Evolutionary conservation across 2,329 filamentous ascomycete genomes (phyloP).

Genomic region (Talaromyces sp.): DNA sequence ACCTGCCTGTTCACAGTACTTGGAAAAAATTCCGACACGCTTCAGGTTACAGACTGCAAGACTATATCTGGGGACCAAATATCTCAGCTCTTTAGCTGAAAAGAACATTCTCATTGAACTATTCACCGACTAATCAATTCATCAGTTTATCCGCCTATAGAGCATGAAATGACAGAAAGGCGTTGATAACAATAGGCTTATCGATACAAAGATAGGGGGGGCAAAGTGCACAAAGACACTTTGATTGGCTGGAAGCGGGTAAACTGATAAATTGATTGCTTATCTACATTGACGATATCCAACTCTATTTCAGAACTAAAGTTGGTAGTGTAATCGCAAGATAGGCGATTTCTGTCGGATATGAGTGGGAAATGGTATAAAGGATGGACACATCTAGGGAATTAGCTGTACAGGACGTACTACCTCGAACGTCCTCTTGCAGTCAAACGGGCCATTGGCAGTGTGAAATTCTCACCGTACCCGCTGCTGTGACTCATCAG

Average conservation of each 20-base stretch:
- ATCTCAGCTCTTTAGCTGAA: not conserved
- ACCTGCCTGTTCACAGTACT: too few species aligned
- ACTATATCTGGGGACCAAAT: not conserved
- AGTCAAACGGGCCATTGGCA: not conserved
- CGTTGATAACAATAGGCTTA: not conserved
- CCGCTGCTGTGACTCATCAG: not conserved
- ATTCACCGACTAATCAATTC: not conserved
- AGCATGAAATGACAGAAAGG: not conserved
- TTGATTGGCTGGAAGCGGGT: constrained; percentile 4
- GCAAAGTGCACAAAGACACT: not conserved
- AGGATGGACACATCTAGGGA: not conserved
- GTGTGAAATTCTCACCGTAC: not conserved
- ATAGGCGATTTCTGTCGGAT: not conserved
- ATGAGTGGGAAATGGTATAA: not conserved
- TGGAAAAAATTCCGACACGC: too few species aligned
- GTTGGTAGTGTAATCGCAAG: not conserved
- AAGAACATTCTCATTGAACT: not conserved
- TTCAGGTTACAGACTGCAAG: not conserved
- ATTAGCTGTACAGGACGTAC: not conserved
- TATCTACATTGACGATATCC: constrained; percentile 1
- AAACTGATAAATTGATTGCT: constrained; percentile 7
- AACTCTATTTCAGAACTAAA: not conserved
- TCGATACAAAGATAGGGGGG: constrained; percentile 5
- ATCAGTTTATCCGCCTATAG: constrained; percentile 6
- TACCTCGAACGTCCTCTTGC: not conserved